Conservation (phyloP, 768 basidiomycete species). For the Royoungia palumana region DNA sequence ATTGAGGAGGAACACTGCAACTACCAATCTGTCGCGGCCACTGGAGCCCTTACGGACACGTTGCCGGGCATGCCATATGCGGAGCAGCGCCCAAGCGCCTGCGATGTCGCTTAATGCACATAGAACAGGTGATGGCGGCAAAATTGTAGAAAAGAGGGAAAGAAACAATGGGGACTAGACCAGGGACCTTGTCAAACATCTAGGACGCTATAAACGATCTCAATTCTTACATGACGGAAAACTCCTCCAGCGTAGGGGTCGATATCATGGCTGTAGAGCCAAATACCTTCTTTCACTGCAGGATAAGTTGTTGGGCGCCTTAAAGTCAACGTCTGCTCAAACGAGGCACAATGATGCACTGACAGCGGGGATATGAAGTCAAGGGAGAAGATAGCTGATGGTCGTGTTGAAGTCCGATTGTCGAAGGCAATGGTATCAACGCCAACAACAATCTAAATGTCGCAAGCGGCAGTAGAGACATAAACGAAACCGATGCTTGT, state of each 20-base stretch:
- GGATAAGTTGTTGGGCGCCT: background rate
- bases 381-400: constrained; percentile 79
- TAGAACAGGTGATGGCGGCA: constrained; percentile 56
- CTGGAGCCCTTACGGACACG: constrained; percentile 37
- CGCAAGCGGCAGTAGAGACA: constrained; percentile 36
- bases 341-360: constrained; percentile 27
- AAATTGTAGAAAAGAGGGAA: constrained; percentile 66
- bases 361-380: constrained; percentile 75
- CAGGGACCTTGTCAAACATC: background rate
- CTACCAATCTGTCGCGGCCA: constrained; percentile 58
- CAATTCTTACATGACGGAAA: constrained; percentile 72
- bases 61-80: constrained; percentile 66
- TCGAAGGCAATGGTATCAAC: constrained; percentile 41
- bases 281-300: constrained; percentile 87
- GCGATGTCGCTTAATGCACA: constrained; percentile 71
- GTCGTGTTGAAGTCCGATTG: constrained; percentile 52
- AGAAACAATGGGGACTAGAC: constrained; percentile 78
- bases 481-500: background rate
- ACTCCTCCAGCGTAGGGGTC: constrained; percentile 86
- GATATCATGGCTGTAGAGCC: constrained; percentile 69
- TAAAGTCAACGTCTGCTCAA: background rate
- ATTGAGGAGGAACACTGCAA: constrained; percentile 74
- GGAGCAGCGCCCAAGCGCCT: constrained; percentile 64
- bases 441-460: constrained; percentile 47
- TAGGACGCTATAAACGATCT: background rate